Conservation (phyloP, 257 asterid genomes). For the Solanum chilense region DNA sequence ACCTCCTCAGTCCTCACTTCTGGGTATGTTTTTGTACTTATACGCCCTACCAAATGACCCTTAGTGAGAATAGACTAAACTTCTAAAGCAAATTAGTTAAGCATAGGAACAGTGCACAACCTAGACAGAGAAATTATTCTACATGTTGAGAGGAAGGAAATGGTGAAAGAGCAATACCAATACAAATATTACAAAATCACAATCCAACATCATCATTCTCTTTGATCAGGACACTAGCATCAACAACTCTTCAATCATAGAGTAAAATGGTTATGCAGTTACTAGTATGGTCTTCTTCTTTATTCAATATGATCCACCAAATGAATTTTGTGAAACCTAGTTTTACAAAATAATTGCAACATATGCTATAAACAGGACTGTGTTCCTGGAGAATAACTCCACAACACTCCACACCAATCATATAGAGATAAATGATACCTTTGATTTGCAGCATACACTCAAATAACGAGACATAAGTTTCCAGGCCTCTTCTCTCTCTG, state of each 20-base stretch:
- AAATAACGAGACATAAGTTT: constrained; percentile 41
- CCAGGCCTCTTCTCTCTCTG: constrained; percentile 42
- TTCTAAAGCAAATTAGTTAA: not conserved
- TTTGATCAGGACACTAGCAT: not conserved
- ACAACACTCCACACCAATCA: not conserved
- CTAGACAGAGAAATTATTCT: not conserved
- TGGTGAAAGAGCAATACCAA: not conserved
- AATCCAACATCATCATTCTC: not conserved
- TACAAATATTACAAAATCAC: not conserved
- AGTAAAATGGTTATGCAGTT: not conserved
- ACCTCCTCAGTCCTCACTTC: not conserved
- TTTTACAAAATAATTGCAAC: not conserved
- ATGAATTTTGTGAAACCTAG: not conserved
- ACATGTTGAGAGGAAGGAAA: not conserved
- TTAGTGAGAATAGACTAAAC: not conserved
- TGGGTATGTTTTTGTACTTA: not conserved
- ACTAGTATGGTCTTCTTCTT: not conserved
- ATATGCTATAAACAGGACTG: not conserved
- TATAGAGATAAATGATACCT: constrained; percentile 23
- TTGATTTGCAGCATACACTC: constrained; percentile 42
- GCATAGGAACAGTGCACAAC: not conserved
- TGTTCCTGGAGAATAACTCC: not conserved
- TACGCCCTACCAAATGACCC: not conserved
- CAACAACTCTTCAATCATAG: not conserved
- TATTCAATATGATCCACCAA: not conserved